Evolutionary conservation across 805 yeast genomes (phyloP).

Genomic region (Sungouiozyma ichnusensis): DNA sequence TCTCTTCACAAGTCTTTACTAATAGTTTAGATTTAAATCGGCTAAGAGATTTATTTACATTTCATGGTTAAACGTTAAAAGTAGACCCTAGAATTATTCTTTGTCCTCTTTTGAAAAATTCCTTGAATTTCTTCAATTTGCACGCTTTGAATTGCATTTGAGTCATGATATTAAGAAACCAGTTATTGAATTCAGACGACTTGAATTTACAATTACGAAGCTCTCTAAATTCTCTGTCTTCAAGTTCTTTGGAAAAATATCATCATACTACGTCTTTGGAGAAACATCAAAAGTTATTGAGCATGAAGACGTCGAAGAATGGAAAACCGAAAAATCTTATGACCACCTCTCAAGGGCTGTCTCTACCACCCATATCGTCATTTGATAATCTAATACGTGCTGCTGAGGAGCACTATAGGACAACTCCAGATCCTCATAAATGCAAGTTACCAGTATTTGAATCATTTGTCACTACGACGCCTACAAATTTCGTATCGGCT

Average conservation of each 20-base stretch:
- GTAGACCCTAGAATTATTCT: too few species aligned
- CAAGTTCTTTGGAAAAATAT: conserved; percentile 6
- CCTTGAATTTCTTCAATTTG: too few species aligned
- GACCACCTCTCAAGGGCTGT: neutral
- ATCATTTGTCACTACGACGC: neutral
- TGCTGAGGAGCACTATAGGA: conserved; percentile 18
- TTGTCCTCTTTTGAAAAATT: too few species aligned
- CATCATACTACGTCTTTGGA: conserved; percentile 8
- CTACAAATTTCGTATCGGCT: neutral
- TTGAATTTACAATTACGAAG: neutral
- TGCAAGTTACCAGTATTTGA: neutral
- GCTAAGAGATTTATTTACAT: too few species aligned
- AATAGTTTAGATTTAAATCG: too few species aligned
- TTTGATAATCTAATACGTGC: conserved; percentile 23
- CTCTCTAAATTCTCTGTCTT: neutral
- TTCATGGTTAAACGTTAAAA: too few species aligned
- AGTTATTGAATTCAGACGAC: neutral
- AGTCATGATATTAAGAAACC: neutral
- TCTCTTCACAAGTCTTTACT: too few species aligned
- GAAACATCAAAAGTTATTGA: conserved; percentile 1
- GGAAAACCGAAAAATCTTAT: neutral
- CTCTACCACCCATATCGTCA: conserved; percentile 24
- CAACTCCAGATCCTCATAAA: neutral
- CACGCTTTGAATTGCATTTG: too few species aligned
- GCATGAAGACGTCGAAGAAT: neutral